These are phyloP conservation scores for Diplosphaera chodatii DNA, from an alignment of 139 green algal species.

Conservation along the genomic window DNA sequence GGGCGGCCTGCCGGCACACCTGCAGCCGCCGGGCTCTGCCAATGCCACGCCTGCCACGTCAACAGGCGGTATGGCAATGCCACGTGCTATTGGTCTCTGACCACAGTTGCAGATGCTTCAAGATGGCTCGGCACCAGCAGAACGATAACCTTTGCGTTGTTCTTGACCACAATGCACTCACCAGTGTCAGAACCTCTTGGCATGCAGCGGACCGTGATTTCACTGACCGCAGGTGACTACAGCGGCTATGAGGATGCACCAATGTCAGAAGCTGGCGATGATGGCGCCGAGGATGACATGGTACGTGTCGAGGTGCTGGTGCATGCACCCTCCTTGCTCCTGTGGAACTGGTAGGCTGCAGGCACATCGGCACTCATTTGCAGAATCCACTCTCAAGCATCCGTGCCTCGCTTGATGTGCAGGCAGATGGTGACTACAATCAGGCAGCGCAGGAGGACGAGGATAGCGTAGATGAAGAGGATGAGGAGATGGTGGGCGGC, in stretches of 20 bases:
- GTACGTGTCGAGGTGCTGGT: too few relatives aligned
- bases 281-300: background rate
- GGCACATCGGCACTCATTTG: too few relatives aligned
- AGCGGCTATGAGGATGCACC: background rate
- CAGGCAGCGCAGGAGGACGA: background rate
- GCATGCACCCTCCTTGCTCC: too few relatives aligned
- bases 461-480: background rate
- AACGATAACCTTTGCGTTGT: too few relatives aligned
- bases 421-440: background rate
- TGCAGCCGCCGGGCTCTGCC: background rate
- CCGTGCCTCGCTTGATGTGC: too few relatives aligned
- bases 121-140: background rate
- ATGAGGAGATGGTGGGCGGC: background rate
- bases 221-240: background rate
- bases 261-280: background rate
- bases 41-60: background rate
- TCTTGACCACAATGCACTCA: too few relatives aligned
- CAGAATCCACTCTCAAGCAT: too few relatives aligned
- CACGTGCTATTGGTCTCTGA: too few relatives aligned
- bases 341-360: background rate
- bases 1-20: background rate
- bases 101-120: background rate
- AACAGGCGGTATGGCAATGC: background rate
- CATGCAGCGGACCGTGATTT: background rate
- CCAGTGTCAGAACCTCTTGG: background rate